Base-by-base conservation (phyloP, 306 rosid genomes). In the Adenanthera pavonina region DNA sequence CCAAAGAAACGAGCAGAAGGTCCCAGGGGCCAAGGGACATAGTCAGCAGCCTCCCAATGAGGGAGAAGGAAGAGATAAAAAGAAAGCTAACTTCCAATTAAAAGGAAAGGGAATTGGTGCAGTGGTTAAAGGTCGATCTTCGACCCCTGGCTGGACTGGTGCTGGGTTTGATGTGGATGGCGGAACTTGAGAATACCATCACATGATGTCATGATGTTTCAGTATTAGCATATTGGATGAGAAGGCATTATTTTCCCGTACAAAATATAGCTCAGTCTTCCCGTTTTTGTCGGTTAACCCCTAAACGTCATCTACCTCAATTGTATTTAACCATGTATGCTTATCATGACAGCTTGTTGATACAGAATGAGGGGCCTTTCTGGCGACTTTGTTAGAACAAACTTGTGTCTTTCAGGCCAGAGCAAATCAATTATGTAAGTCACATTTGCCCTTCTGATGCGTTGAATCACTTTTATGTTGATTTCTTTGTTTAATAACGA, bases 101-200 rank as follows among this genome's bases (percentile, higher is more conserved):
- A 59, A 59, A 59, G 65, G 36, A 59, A 59, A 59, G 15, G 65
- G 65, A 59, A 25, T 59, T 4, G 65, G 36, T 59, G 65, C 36
- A 5, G 65, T 59, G 65, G 65, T 25, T 59, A 59, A 59, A 59
- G 65, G 65, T 25, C 36, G 65, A 59, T 10, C 65, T 2, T 3
- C 65, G 14, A 35, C 36, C 36, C 65, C 65, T 10, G 65, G 65
- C 16, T 59, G 65, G 65, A 59, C 65, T 10, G 65, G 65, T 14
- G 36, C 65, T 10, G 65, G 65, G 15, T 59, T 59, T 59, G 65
- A 59, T 59, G 65, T 59, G 36, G 65, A 59, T 59, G 65, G 65
- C 8, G 36, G 65, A 10, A 59, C 30, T 25, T 25, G 30, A 25
- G 30, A 25, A 25, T 25, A 25, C 30, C 30, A 25, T 25, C 30